phyloP scores from a whole-genome alignment of 352 stramenopile species.

The Globisporangium spinosum region DNA sequence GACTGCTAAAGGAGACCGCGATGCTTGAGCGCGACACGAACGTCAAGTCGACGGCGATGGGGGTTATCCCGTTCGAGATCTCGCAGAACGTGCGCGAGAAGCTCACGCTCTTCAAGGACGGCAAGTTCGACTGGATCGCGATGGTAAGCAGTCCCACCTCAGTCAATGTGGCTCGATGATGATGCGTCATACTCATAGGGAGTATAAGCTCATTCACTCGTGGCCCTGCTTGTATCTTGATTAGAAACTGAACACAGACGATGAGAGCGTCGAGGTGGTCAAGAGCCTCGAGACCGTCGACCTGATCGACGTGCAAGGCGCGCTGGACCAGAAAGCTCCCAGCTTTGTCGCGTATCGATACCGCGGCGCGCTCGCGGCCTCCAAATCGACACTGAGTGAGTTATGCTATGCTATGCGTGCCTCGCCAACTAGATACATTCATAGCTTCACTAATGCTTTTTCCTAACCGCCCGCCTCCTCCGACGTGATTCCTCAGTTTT shows the following conservation, averaged over 20 bases:
- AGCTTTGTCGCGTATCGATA: constrained; percentile 83
- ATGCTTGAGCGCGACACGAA: constrained; percentile 80
- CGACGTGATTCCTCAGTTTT: constrained; percentile 52
- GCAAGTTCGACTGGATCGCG: constrained; percentile 86
- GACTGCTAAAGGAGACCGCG: constrained; percentile 74
- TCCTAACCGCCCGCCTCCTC: background rate
- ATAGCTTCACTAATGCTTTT: background rate
- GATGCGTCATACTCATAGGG: too few species aligned
- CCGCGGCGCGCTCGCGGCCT: constrained; percentile 32
- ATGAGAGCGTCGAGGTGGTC: constrained; percentile 73
- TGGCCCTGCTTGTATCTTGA: background rate
- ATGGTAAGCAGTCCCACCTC: constrained; percentile 43
- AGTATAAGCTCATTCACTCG: background rate
- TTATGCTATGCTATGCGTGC: background rate
- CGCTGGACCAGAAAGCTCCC: constrained; percentile 58
- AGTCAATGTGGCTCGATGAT: too few species aligned
- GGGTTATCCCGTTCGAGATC: constrained; percentile 84
- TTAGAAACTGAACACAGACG: constrained; percentile 74
- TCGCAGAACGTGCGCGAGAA: constrained; percentile 81
- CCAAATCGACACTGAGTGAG: constrained; percentile 33
- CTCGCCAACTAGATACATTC: background rate
- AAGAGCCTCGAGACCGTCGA: constrained; percentile 78
- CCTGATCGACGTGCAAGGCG: constrained; percentile 51
- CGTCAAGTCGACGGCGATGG: constrained; percentile 87
- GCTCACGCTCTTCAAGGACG: constrained; percentile 67